Base-by-base conservation (phyloP, 805 yeast species). In the Ogataea minuta region DNA sequence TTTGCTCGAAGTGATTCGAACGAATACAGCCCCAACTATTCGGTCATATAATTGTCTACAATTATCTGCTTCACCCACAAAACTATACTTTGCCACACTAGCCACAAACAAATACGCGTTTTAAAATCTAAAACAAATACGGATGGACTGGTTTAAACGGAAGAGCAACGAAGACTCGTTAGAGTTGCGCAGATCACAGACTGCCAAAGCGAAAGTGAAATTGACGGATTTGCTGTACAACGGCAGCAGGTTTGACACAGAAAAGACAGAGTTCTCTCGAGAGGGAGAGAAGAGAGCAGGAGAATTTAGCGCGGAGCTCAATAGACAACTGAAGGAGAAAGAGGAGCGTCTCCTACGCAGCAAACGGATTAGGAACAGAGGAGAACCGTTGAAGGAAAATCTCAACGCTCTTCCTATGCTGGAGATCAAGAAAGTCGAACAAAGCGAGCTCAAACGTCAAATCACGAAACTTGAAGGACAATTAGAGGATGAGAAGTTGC, bases 251-350 rank as follows among this genome's bases (percentile, higher is more conserved):
- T 32, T 45, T 20, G 39, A 38, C 17, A 29, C 34, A n/a, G 49
- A 38, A 9, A 26, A 36, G 23, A 41, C 44, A 2, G 41, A 37
- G 11, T 14, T 26, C 13, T 28, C 32, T 3, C 38, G 44, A 24
- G 45, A 44, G 23, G 34, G 36, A 23, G 43, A 49, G 23, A 39
- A 33, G 14, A 38, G 41, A 23, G 46, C 45, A 9, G 44, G 42
- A 14, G 41, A 45, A 38, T 43, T 49, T 31, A 43, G 43, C 40
- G 34, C 34, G 15, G 48, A 45, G 36, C 36, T 49, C 16, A 46
- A 49, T 33, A 28, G 47, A 21, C 47, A 49, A 28, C 21, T 49
- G 21, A 44, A 42, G 23, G 51, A 46, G 39, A 49, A 49, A 24
- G 50, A 47, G 29, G 48, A 35, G 19, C 45, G 46, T 10, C 36